phyloP scores from a whole-genome alignment of 345 rosid species.

The Linum lewisii region DNA sequence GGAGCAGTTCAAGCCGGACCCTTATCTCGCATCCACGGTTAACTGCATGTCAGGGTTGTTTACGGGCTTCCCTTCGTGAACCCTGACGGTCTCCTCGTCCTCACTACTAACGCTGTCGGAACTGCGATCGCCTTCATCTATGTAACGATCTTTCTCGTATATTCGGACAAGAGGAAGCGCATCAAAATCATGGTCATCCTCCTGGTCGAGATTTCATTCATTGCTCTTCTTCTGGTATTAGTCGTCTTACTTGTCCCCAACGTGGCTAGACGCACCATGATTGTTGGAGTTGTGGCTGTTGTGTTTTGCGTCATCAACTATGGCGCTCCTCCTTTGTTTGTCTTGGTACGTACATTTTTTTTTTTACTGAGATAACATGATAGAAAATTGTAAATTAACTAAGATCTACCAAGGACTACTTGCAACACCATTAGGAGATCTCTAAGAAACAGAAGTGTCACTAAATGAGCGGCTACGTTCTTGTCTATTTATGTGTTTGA shows the following conservation, averaged over 20 bases:
- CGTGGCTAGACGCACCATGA: slow-evolving; percentile 16
- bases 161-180: slow-evolving; percentile 7
- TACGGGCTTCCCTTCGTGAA: slow-evolving; percentile 51
- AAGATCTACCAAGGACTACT: no score
- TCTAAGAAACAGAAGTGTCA: no score
- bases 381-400: no score
- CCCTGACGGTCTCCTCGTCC: slow-evolving; percentile 32
- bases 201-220: slow-evolving; percentile 1
- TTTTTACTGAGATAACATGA: no score
- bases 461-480: no score
- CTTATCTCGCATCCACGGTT: slow-evolving; percentile 34
- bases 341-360: slow-evolving; percentile 9
- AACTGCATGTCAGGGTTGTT: slow-evolving; percentile 42
- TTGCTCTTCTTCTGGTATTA: slow-evolving; percentile 9
- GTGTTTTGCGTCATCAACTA: slow-evolving; percentile 41
- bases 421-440: no score
- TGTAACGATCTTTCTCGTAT: background rate
- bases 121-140: slow-evolving; percentile 18
- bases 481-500: background rate
- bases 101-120: slow-evolving; percentile 35
- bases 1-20: slow-evolving; percentile 42
- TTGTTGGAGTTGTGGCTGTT: slow-evolving; percentile 44
- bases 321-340: slow-evolving; percentile 35
- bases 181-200: slow-evolving; percentile 10
- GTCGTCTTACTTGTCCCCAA: slow-evolving; percentile 6